Conservation (phyloP, 257 asterid species). For the Henckelia pumila region DNA sequence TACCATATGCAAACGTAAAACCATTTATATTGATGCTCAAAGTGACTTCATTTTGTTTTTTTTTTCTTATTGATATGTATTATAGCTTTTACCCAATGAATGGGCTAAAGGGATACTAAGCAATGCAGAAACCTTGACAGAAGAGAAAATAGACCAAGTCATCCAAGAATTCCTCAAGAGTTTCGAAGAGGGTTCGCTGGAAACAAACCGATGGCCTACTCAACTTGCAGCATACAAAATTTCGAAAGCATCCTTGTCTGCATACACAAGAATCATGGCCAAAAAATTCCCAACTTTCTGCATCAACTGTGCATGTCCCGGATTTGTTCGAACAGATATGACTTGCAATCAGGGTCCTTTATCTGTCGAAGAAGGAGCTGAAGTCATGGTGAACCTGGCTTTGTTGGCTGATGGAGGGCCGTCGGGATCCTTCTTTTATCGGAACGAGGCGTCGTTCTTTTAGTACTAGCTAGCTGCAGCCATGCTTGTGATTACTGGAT, state of each 20-base stretch:
- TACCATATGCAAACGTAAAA: no score
- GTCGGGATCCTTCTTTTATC: neutral
- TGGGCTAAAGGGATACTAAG: slow-evolving; percentile 41
- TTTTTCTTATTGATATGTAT: neutral
- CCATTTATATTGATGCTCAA: no score
- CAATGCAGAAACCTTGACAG: slow-evolving; percentile 34
- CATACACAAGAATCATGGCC: slow-evolving; percentile 23
- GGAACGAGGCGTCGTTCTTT: neutral
- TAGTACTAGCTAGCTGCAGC: neutral
- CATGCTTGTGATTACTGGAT: neutral
- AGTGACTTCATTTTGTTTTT: neutral
- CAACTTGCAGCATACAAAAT: slow-evolving; percentile 41
- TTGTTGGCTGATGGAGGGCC: neutral
- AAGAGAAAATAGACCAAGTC: slow-evolving; percentile 40
- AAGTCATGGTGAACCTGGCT: neutral
- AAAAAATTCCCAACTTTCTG: neutral
- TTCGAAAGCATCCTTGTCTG: slow-evolving; percentile 57
- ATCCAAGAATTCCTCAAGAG: slow-evolving; percentile 34
- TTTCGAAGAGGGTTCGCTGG: slow-evolving; percentile 30
- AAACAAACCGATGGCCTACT: slow-evolving; percentile 46
- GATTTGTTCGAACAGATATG: neutral
- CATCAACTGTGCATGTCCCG: neutral
- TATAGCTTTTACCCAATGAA: slow-evolving; percentile 38
- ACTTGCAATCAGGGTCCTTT: neutral
- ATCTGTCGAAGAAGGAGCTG: neutral